These are phyloP conservation scores for Pythium myriotylum DNA, from an alignment of 352 stramenopile species.

Conservation along the genomic window DNA sequence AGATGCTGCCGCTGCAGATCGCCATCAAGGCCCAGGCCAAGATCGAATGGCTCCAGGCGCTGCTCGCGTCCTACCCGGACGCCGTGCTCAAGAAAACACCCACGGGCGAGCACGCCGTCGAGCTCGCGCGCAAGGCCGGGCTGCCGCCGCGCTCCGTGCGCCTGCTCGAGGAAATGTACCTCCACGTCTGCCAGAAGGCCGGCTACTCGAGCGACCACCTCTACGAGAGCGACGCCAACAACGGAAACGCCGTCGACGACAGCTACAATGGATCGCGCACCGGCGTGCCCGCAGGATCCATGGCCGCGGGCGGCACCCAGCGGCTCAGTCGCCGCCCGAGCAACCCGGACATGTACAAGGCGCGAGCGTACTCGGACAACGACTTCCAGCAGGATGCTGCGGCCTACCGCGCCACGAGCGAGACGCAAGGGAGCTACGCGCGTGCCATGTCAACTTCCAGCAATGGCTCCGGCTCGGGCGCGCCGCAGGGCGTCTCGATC, in stretches of 20 bases:
- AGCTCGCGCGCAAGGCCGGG: slow-evolving; percentile 63
- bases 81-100: slow-evolving; percentile 78
- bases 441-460: slow-evolving; percentile 30
- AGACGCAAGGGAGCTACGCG: slow-evolving; percentile 9
- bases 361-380: slow-evolving; percentile 69
- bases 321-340: slow-evolving; percentile 32
- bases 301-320: neutral
- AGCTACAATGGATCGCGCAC: neutral
- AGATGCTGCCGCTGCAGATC: slow-evolving; percentile 88
- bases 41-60: slow-evolving; percentile 86
- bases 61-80: slow-evolving; percentile 82
- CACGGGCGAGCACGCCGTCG: slow-evolving; percentile 72
- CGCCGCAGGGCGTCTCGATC: slow-evolving; percentile 1
- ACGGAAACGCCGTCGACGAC: neutral
- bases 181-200: slow-evolving; percentile 78
- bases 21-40: slow-evolving; percentile 86
- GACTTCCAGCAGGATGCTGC: slow-evolving; percentile 30
- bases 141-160: slow-evolving; percentile 66
- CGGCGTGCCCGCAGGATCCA: neutral
- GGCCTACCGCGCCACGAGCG: slow-evolving; percentile 15
- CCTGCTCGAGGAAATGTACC: slow-evolving; percentile 87
- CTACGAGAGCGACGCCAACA: slow-evolving; percentile 40
- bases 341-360: slow-evolving; percentile 48
- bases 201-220: slow-evolving; percentile 57
- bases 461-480: slow-evolving; percentile 16